Base-by-base conservation (phyloP, 2,329 filamentous ascomycete species). In the Metarhizium anisopliae region DNA sequence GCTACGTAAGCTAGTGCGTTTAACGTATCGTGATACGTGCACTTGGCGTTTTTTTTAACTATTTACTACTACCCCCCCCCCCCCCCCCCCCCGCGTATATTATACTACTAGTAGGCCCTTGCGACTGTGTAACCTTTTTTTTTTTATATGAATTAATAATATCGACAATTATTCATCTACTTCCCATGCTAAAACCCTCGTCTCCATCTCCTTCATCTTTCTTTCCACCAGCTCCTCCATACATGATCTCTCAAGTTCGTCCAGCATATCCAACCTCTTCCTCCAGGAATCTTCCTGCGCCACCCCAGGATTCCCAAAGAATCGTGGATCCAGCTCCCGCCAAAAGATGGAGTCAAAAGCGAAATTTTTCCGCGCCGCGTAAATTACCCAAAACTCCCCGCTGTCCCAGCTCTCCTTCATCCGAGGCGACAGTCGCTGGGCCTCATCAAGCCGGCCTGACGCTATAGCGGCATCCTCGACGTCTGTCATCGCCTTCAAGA, bases 381-480 rank as follows among this genome's bases (percentile, higher is more conserved):
- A 71, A 53, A 62, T 67, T n/a, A 72, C 25, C 65, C 65, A 66
- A 59, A 68, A 72, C 1, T 61, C 59, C 10, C 63, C 56, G 4
- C 59, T 68, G 29, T 70, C 66, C 72, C 69, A 73, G 56, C 67
- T 71, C 36, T 70, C 61, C 6, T 64, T 56, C 70, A 74, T 74
- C 2, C 64, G 56, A 18, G 55, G 55, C 1, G 67, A 72, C 11
- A 73, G 63, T 2, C 54, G 11, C 45, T 59, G 50, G n/a, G 25
- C 25, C 30, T 55, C 29, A 11, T 51, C 20, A 7, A 59, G 55
- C 16, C 35, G 36, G 52, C 53, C 52, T 13, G 51, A 20, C n/a
- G 32, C 47, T 3, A 55, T 53, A 1, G 10, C 13, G 11, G 2
- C 16, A 14, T 43, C 16, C 40, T 72, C 69, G 8, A 63, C 66